Conservation (phyloP, 2,329 filamentous ascomycete species). For the Talaromyces sp. region DNA sequence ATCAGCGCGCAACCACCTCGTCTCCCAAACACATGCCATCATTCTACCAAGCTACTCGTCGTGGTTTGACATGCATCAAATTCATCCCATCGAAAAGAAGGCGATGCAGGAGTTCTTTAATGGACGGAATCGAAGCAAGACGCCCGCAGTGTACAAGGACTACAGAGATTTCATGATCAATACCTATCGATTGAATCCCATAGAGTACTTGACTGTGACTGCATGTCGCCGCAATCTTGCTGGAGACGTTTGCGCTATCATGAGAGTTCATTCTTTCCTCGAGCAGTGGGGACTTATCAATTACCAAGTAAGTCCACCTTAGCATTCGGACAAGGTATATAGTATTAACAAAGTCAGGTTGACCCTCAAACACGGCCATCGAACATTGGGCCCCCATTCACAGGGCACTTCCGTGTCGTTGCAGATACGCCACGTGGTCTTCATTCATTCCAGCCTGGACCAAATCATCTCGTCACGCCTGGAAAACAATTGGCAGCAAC, state of each 20-base stretch:
- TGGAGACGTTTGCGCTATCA: conserved; percentile 97
- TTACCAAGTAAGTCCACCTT: conserved; percentile 70
- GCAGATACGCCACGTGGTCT: conserved; percentile 93
- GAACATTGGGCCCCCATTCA: conserved; percentile 93
- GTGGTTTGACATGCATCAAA: conserved; percentile 97
- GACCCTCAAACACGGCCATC: conserved; percentile 93
- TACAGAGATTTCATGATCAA: conserved; percentile 99
- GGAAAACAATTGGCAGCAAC: conserved; percentile 65
- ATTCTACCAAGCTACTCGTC: conserved; percentile 96
- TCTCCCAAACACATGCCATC: conserved; percentile 90
- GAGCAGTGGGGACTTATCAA: conserved; percentile 99
- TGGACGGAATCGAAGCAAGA: conserved; percentile 96
- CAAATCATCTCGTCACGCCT: conserved; percentile 63
- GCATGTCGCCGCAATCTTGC: conserved; percentile 92
- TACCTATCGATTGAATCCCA: conserved; percentile 91
- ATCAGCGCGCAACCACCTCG: conserved; percentile 84
- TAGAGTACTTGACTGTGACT: conserved; percentile 95
- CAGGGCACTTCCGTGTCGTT: conserved; percentile 93
- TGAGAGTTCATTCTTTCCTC: conserved; percentile 95
- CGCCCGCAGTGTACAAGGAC: conserved; percentile 93
- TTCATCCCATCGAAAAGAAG: conserved; percentile 90
- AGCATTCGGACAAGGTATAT: too few relatives aligned
- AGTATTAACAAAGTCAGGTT: conserved; percentile 58
- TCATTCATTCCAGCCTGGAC: conserved; percentile 89
- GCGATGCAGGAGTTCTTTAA: conserved; percentile 98